phyloP scores from a whole-genome alignment of 306 rosid species.

The Vigna radiata region DNA sequence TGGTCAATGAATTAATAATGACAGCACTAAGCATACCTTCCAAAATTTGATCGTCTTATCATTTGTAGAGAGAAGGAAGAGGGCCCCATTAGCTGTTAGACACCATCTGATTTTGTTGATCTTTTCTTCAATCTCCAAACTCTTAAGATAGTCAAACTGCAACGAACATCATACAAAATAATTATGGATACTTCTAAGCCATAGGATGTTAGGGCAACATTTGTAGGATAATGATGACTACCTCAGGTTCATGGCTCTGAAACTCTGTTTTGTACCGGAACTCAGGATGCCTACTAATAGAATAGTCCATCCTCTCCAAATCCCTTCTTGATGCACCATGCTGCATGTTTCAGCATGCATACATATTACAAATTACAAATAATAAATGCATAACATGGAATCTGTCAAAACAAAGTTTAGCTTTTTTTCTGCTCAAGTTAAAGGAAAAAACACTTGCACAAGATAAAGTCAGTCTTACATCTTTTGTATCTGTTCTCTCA shows the following conservation, averaged over 20 bases:
- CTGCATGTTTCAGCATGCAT: constrained; percentile 62
- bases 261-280: constrained; percentile 99
- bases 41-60: constrained; percentile 97
- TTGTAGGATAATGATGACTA: constrained; percentile 3
- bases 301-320: constrained; percentile 83
- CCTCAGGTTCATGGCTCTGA: constrained; percentile 99
- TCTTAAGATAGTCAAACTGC: constrained; percentile 99
- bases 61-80: constrained; percentile 93
- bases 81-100: constrained; percentile 91
- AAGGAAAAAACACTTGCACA: neutral
- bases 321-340: constrained; percentile 86
- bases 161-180: constrained; percentile 38
- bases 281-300: constrained; percentile 88
- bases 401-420: constrained; percentile 26
- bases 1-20: neutral
- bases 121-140: constrained; percentile 99
- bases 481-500: constrained; percentile 96
- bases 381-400: constrained; percentile 26
- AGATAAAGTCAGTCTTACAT: constrained; percentile 63
- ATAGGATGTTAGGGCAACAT: constrained; percentile 17
- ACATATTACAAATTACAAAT: constrained; percentile 31
- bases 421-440: neutral
- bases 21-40: constrained; percentile 68
- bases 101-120: constrained; percentile 99
- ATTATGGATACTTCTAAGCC: constrained; percentile 35